These are phyloP conservation scores for Avicennia marina DNA, from an alignment of 257 asterid species.

Conservation along the genomic window DNA sequence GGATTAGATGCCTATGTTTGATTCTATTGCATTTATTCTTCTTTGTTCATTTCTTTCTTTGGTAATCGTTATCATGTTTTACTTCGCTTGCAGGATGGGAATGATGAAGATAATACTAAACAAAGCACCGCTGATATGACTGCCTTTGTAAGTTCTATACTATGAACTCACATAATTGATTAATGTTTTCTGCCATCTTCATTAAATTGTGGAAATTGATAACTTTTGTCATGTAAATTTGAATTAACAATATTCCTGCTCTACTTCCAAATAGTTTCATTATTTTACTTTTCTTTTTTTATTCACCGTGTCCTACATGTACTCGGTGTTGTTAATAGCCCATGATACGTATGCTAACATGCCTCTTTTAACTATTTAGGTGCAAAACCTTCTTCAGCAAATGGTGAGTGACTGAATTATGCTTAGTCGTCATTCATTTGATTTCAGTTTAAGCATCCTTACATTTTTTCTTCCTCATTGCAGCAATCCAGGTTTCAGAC, in stretches of 20 bases:
- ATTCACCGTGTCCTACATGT: too few species aligned
- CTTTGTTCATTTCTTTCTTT: neutral
- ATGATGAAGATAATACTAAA: neutral
- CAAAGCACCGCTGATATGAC: neutral
- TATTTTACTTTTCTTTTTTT: neutral
- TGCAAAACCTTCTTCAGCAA: slow-evolving; percentile 1
- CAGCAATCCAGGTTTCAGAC: slow-evolving; percentile 5
- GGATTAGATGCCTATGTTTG: neutral
- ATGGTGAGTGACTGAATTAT: neutral
- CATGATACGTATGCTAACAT: neutral
- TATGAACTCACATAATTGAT: too few species aligned
- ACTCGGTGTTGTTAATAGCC: too few species aligned
- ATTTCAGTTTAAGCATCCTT: neutral
- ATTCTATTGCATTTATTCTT: neutral
- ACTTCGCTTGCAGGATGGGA: neutral
- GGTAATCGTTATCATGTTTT: too few species aligned
- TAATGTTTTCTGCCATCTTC: too few species aligned
- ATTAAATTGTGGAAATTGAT: too few species aligned
- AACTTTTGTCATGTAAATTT: too few species aligned
- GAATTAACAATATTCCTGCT: neutral
- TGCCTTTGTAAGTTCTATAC: neutral
- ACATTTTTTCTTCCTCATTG: neutral
- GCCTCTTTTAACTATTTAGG: neutral
- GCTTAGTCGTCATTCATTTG: neutral
- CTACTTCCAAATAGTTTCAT: too few species aligned